Base-by-base conservation (phyloP, 2,329 filamentous ascomycete species). In the Pyrenochaeta sp. region DNA sequence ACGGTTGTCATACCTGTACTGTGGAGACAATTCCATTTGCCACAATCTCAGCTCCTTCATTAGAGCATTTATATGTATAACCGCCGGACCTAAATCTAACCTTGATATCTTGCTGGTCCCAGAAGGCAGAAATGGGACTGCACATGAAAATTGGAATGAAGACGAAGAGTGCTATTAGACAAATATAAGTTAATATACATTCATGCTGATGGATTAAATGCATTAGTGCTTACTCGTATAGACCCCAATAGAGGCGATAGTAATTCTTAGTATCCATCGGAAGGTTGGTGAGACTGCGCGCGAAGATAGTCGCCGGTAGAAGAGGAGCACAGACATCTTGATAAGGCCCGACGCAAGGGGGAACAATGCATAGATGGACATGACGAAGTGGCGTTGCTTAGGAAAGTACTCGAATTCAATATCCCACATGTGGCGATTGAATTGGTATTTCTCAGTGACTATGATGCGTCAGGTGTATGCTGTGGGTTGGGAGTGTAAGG, bases 301-400 rank as follows among this genome's bases (percentile, higher is more conserved):
- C 2, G 60, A 50, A 10, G 58, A 58, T 2, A 68, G 45, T 11
- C 65, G 59, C 9, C 64, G 60, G 30, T 64, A 69, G 40, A 68
- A 69, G 36, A 65, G 58, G 4, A 72, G 60, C n/a, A 72, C 66
- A 2, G 66, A 68, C 6, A 69, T 56, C 40, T 71, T 72, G 44
- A 70, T 63, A 10, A 71, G 43, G 1, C 67, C 65, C 1, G 64
- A 56, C 6, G 45, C 49, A 4, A 64, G 6, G 11, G 59, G 51
- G 49, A 66, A 72, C 1, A 61, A 20, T 7, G 44, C 15, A 35
- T 70, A 60, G 12, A 69, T 64, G 3, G 59, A 49, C 33, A 72
- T 36, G 33, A 66, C 47, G 21, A 48, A 56, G 40, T 69, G 58
- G 10, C 62, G 56, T 36, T 66, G 59, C 1, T 46, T 51, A 14